Evolutionary conservation across 768 basidiomycete species (phyloP).

Genomic region (Mycena albidolilacea): DNA sequence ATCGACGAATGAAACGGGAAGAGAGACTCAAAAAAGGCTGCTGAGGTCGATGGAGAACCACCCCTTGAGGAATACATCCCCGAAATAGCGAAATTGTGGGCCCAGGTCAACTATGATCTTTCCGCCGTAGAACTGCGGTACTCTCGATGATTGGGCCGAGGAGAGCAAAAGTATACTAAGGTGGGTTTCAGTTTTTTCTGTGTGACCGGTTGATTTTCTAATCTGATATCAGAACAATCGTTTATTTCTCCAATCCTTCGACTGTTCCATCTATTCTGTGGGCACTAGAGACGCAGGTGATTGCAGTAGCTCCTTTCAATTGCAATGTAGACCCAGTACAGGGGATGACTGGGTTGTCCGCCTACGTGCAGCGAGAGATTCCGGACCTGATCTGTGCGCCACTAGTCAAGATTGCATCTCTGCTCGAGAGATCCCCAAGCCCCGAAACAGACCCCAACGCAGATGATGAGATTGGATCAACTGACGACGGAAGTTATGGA

Average conservation of each 20-base stretch:
- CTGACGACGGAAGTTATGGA: too few species aligned
- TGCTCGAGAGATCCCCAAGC: neutral
- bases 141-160: neutral
- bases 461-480: neutral
- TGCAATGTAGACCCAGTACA: neutral
- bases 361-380: neutral
- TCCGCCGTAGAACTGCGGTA: neutral
- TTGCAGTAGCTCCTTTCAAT: neutral
- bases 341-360: too few species aligned
- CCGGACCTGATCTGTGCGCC: neutral
- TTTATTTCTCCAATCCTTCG: neutral
- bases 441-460: neutral
- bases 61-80: neutral
- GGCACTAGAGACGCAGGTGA: neutral
- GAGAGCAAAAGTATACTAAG: neutral
- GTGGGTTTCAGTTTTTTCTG: neutral
- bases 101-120: neutral
- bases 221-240: neutral
- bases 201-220: neutral
- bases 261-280: neutral
- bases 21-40: neutral
- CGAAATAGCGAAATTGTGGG: neutral
- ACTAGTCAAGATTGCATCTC: neutral
- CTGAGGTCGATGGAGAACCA: neutral
- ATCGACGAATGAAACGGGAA: neutral